Evolutionary conservation across 1,284 basidiomycete genomes (phyloP).

Genomic region (Ustilago lituana): DNA sequence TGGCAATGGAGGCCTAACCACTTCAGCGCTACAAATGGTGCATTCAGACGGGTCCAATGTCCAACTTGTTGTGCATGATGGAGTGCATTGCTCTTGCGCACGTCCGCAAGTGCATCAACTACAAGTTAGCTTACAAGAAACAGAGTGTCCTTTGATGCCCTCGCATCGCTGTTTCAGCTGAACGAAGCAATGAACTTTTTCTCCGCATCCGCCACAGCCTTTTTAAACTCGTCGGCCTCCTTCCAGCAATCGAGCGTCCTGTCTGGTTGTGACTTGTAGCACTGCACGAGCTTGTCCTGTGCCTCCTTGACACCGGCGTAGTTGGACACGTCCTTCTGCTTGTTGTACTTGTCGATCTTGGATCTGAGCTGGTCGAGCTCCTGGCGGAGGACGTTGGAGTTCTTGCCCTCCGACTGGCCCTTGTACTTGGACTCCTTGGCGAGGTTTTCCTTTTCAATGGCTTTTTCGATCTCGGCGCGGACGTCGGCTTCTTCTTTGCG

Average conservation of each 20-base stretch:
- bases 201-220: conserved; percentile 76
- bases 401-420: conserved; percentile 53
- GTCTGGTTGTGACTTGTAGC: conserved; percentile 77
- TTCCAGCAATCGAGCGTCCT: conserved; percentile 80
- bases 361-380: conserved; percentile 64
- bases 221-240: conserved; percentile 78
- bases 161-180: too few species aligned
- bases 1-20: too few species aligned
- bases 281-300: conserved; percentile 75
- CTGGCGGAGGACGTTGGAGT: conserved; percentile 55
- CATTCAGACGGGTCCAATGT: too few species aligned
- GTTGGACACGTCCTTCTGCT: conserved; percentile 72
- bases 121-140: too few species aligned
- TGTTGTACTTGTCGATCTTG: conserved; percentile 79
- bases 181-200: conserved; percentile 62
- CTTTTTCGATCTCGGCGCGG: conserved; percentile 58
- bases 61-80: too few species aligned
- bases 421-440: conserved; percentile 52
- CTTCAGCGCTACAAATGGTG: too few species aligned
- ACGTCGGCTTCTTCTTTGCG: conserved; percentile 61
- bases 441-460: conserved; percentile 63
- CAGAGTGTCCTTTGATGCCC: too few species aligned
- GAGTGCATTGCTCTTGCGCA: not conserved
- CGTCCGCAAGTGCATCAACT: too few species aligned
- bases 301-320: conserved; percentile 73